Conservation (phyloP, 2,329 filamentous ascomycete genomes). For the Penicillium sp. region DNA sequence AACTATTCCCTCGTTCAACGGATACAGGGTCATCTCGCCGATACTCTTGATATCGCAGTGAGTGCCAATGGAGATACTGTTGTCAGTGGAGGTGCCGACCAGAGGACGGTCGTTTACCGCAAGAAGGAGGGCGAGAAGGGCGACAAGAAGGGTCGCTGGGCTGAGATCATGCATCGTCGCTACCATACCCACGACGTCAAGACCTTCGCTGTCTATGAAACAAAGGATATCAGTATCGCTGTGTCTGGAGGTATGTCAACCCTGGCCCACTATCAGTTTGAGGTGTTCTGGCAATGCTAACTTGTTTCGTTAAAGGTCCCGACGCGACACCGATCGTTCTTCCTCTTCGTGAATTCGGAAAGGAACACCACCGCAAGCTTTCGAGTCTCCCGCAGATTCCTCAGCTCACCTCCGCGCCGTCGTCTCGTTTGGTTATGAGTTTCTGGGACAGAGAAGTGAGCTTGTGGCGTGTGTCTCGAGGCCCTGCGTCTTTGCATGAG, state of each 20-base stretch:
- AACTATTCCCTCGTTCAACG: conserved; percentile 86
- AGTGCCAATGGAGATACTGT: conserved; percentile 79
- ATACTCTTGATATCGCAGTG: conserved; percentile 82
- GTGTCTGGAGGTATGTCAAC: conserved; percentile 76
- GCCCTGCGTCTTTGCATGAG: conserved; percentile 50
- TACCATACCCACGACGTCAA: conserved; percentile 96
- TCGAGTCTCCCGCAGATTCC: conserved; percentile 80
- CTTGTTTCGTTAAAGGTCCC: conserved; percentile 58
- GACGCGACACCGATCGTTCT: conserved; percentile 81
- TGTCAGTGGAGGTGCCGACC: conserved; percentile 88
- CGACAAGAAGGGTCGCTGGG: conserved; percentile 67
- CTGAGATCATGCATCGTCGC: conserved; percentile 78
- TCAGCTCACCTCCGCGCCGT: conserved; percentile 69
- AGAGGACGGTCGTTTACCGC: conserved; percentile 79
- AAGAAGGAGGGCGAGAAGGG: conserved; percentile 52
- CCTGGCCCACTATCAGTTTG: background rate
- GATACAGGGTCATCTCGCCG: conserved; percentile 82
- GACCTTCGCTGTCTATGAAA: conserved; percentile 86
- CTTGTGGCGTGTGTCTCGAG: conserved; percentile 67
- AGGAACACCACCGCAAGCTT: conserved; percentile 78
- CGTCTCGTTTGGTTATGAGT: conserved; percentile 74
- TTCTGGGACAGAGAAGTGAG: conserved; percentile 91
- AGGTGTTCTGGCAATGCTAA: conserved; percentile 32
- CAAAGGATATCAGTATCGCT: conserved; percentile 76
- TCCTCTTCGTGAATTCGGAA: conserved; percentile 73